Conservation (phyloP, 306 rosid genomes). For the Argentina anserina region DNA sequence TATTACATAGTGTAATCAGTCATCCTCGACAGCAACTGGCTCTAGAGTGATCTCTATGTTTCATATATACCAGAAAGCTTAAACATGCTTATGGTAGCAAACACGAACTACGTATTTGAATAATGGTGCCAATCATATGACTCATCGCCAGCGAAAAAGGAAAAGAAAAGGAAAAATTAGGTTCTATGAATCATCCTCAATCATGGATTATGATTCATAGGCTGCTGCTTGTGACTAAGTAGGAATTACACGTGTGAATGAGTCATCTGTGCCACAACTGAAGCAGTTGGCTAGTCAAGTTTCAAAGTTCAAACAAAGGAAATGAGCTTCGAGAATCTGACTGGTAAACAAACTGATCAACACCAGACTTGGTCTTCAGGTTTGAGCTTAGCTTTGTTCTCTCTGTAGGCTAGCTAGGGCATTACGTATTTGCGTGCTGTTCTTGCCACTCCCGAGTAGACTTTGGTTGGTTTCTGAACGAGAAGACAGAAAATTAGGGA, state of each 20-base stretch:
- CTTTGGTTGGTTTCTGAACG: not conserved
- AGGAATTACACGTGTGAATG: not conserved
- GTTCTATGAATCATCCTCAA: not conserved
- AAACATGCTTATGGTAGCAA: conserved; percentile 12
- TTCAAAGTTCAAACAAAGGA: not conserved
- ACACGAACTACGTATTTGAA: conserved; percentile 11
- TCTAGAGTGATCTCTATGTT: not conserved
- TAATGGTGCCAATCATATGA: conserved; percentile 19
- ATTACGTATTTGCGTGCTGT: not conserved
- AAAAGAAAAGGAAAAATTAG: not conserved
- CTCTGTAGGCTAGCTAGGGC: not conserved
- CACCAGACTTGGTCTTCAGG: not conserved
- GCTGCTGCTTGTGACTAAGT: not conserved
- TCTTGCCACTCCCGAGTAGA: not conserved
- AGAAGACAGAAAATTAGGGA: not conserved
- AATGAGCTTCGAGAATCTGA: not conserved
- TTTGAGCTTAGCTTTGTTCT: too few species aligned
- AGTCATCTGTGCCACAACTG: not conserved
- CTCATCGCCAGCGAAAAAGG: not conserved
- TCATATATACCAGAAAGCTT: not conserved
- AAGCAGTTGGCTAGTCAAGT: not conserved
- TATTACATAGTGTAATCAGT: not conserved
- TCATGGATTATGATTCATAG: conserved; percentile 7
- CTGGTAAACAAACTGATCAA: not conserved
- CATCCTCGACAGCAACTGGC: conserved; percentile 1